Percentiles rank a stretch among this genome's conserved stretches.
These are phyloP conservation scores for Zanthoxylum bungeanum DNA, from an alignment of 345 rosid genomes.

Conservation along the genomic window DNA sequence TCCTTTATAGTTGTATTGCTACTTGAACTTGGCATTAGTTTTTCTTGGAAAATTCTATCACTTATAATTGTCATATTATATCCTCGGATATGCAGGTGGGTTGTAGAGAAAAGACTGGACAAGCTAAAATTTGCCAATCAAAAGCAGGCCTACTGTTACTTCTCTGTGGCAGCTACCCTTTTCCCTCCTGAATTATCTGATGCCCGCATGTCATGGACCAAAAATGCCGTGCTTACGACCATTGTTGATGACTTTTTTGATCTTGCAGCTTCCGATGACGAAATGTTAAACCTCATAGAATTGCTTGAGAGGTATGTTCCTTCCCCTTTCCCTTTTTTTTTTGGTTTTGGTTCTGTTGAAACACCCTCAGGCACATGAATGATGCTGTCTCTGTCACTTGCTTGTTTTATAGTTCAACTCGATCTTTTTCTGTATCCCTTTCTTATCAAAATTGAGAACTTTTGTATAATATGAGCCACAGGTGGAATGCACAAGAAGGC, in stretches of 20 bases:
- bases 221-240: slow-evolving; percentile 80
- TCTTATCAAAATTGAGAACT: slow-evolving; percentile 11
- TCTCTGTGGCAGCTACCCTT: slow-evolving; percentile 73
- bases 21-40: neutral
- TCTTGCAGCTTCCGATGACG: slow-evolving; percentile 79
- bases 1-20: neutral
- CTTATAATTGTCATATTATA: neutral
- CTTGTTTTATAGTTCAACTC: neutral
- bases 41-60: neutral
- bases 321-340: slow-evolving; percentile 9
- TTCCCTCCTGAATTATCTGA: slow-evolving; percentile 62
- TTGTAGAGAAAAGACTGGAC: slow-evolving; percentile 58
- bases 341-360: neutral
- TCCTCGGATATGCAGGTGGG: slow-evolving; percentile 50
- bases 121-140: slow-evolving; percentile 76
- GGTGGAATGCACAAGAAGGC: slow-evolving; percentile 57
- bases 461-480: slow-evolving; percentile 26
- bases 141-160: slow-evolving; percentile 74
- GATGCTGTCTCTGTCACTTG: neutral
- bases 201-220: slow-evolving; percentile 94
- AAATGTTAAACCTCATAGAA: slow-evolving; percentile 57
- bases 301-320: slow-evolving; percentile 57
- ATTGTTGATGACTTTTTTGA: slow-evolving; percentile 89
- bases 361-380: neutral
- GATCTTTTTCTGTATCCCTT: neutral